phyloP scores from a whole-genome alignment of 1,284 basidiomycete species.

The Trametes sp. region DNA sequence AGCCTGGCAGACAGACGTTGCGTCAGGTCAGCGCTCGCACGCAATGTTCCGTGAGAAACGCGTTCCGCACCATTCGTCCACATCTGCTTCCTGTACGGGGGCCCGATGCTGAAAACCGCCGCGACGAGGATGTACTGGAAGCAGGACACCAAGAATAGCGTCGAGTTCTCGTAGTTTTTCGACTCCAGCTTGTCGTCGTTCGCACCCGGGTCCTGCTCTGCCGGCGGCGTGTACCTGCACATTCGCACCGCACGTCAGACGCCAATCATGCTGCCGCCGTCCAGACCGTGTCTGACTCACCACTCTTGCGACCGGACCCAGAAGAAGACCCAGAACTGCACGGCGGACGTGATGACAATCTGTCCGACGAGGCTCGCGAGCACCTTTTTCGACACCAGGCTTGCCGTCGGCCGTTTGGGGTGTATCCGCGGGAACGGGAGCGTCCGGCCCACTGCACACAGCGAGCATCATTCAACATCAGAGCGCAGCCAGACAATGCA shows the following conservation, averaged over 20 bases:
- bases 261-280: background rate
- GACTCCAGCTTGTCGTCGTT: slow-evolving; percentile 85
- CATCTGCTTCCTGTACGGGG: slow-evolving; percentile 94
- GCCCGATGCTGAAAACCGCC: slow-evolving; percentile 96
- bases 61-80: slow-evolving; percentile 86
- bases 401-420: slow-evolving; percentile 94
- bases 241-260: slow-evolving; percentile 15
- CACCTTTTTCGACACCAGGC: slow-evolving; percentile 96
- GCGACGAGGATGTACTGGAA: slow-evolving; percentile 99
- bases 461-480: slow-evolving; percentile 25
- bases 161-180: slow-evolving; percentile 94
- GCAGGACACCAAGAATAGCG: slow-evolving; percentile 92
- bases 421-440: slow-evolving; percentile 88
- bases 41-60: background rate
- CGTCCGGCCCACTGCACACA: slow-evolving; percentile 86
- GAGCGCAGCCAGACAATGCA: slow-evolving; percentile 4
- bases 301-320: slow-evolving; percentile 90
- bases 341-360: slow-evolving; percentile 84
- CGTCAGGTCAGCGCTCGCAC: slow-evolving; percentile 25
- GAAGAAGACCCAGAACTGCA: slow-evolving; percentile 90
- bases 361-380: slow-evolving; percentile 95
- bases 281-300: slow-evolving; percentile 50
- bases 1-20: slow-evolving; percentile 53
- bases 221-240: slow-evolving; percentile 71
- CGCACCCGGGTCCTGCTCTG: slow-evolving; percentile 56